Conservation (phyloP, 495 filamentous ascomycete species). For the Rostrohypoxylon terebratum region DNA sequence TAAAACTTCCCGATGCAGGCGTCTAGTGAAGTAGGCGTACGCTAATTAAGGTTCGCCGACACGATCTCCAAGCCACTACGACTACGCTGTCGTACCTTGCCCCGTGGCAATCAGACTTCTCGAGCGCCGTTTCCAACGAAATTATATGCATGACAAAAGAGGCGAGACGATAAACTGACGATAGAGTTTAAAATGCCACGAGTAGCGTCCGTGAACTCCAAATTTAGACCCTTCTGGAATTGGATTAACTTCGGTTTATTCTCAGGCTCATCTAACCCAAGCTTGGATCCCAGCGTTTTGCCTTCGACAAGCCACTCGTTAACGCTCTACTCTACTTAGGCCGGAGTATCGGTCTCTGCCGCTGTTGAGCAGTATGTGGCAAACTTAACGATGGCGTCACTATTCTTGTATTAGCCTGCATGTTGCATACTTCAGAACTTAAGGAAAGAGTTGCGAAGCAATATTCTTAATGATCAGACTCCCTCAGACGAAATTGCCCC, state of each 20-base stretch:
- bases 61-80: not conserved
- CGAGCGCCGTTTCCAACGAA: not conserved
- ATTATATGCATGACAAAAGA: not conserved
- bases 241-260: not conserved
- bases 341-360: not conserved
- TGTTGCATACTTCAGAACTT: not conserved
- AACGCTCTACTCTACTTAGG: not conserved
- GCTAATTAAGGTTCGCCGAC: not conserved
- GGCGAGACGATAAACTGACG: not conserved
- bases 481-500: not conserved
- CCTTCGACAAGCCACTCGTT: not conserved
- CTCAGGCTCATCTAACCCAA: not conserved
- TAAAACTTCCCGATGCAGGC: not conserved
- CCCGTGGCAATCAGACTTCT: not conserved
- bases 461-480: not conserved
- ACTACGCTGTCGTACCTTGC: not conserved
- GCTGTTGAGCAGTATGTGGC: not conserved
- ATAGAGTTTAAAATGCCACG: not conserved
- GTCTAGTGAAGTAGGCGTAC: not conserved
- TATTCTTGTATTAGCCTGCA: not conserved
- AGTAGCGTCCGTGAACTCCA: not conserved
- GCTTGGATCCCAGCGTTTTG: not conserved
- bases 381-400: not conserved
- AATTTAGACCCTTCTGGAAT: not conserved
- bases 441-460: not conserved